A percentile compares a stretch with the other conserved stretches of the same genome.
Conservation (phyloP, 768 basidiomycete genomes). For the Xanthoconium purpureum region DNA sequence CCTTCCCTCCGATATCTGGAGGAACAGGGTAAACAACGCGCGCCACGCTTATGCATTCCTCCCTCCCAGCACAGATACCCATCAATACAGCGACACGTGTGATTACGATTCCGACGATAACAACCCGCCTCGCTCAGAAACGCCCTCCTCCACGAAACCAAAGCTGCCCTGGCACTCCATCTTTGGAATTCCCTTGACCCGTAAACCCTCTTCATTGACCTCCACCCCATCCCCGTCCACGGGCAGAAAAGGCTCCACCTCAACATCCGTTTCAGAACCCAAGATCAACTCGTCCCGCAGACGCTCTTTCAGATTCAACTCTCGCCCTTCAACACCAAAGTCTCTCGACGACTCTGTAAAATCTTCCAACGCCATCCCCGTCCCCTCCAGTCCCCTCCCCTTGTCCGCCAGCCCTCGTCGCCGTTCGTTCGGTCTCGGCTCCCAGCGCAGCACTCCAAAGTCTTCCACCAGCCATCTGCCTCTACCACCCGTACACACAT, state of each 20-base stretch:
- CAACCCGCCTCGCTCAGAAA: constrained; percentile 24
- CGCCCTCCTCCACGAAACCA: constrained; percentile 26
- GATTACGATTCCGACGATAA: constrained; percentile 22
- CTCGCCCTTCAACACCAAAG: constrained; percentile 32
- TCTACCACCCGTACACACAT: constrained; percentile 16
- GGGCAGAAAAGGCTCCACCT: constrained; percentile 24
- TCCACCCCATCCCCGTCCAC: constrained; percentile 19
- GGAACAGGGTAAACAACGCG: constrained; percentile 14
- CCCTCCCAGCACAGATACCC: constrained; percentile 13
- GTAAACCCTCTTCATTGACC: constrained; percentile 23
- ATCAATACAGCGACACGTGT: constrained; percentile 3
- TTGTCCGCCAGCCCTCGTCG: constrained; percentile 34
- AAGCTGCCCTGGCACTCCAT: constrained; percentile 23
- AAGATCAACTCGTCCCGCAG: constrained; percentile 21
- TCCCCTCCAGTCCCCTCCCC: constrained; percentile 31
- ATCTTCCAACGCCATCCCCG: constrained; percentile 23
- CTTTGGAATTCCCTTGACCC: constrained; percentile 30
- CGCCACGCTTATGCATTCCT: constrained; percentile 20
- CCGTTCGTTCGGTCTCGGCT: constrained; percentile 30
- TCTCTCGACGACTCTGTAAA: constrained; percentile 23
- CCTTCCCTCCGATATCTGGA: constrained; percentile 43
- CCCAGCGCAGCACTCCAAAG: constrained; percentile 30
- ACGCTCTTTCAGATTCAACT: constrained; percentile 31
- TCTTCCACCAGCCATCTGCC: constrained; percentile 29
- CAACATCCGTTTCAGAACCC: constrained; percentile 20